These are phyloP conservation scores for Helminthosporium solani DNA, from an alignment of 2,329 filamentous ascomycete genomes.

Conservation along the genomic window DNA sequence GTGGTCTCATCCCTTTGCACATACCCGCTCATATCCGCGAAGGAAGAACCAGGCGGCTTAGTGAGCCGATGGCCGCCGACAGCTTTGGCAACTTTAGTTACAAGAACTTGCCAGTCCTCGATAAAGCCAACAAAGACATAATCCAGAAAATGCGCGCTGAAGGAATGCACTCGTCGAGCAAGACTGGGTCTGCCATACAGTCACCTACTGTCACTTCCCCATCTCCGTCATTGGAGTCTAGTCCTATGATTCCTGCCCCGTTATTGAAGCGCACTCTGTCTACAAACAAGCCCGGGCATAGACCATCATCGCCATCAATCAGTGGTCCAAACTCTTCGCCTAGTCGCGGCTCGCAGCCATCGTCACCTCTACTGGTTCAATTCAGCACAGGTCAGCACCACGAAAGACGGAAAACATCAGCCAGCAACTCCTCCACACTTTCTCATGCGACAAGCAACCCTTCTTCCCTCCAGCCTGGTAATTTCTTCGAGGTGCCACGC, in stretches of 20 bases:
- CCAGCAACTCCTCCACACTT: constrained; percentile 76
- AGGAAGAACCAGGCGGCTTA: constrained; percentile 79
- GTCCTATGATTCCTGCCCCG: constrained; percentile 76
- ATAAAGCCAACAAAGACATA: constrained; percentile 98
- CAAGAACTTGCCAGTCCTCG: constrained; percentile 93
- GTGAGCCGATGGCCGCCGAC: constrained; percentile 83
- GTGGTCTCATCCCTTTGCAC: constrained; percentile 89
- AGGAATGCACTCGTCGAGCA: constrained; percentile 71
- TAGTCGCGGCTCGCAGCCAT: constrained; percentile 78
- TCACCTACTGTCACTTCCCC: constrained; percentile 52
- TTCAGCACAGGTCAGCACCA: constrained; percentile 83
- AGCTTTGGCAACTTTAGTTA: constrained; percentile 97
- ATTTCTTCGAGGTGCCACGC: constrained; percentile 71
- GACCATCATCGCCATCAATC: constrained; percentile 83
- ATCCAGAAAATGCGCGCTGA: constrained; percentile 94
- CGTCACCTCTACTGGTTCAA: constrained; percentile 90
- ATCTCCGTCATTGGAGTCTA: constrained; percentile 76
- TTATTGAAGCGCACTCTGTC: constrained; percentile 81
- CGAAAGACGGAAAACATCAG: constrained; percentile 85
- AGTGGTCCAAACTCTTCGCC: constrained; percentile 84
- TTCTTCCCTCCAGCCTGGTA: constrained; percentile 66
- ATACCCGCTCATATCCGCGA: constrained; percentile 97
- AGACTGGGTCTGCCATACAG: constrained; percentile 44
- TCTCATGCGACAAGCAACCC: constrained; percentile 70
- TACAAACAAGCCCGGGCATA: constrained; percentile 68